These are phyloP conservation scores for Ophidiomyces ophidiicola DNA, from an alignment of 2,329 filamentous ascomycete genomes.

Conservation along the genomic window DNA sequence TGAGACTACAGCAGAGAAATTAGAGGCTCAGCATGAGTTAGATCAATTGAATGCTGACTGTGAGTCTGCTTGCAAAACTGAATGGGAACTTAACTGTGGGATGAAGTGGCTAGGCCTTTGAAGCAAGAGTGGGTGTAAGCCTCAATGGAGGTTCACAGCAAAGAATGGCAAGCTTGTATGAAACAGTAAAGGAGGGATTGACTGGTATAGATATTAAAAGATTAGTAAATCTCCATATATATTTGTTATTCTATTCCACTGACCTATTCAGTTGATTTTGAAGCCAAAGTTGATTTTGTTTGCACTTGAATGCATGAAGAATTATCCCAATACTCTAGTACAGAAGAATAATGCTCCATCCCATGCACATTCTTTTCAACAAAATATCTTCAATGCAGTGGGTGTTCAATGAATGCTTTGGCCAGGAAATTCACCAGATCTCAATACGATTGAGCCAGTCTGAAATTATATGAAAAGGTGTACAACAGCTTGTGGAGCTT, in stretches of 20 bases:
- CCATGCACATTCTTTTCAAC: constrained; percentile 10
- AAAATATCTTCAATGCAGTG: constrained; percentile 7
- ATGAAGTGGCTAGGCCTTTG: constrained; percentile 15
- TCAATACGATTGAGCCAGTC: constrained; percentile 10
- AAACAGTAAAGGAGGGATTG: constrained; percentile 9
- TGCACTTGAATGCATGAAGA: constrained; percentile 12
- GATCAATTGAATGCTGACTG: constrained; percentile 15
- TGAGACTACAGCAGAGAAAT: constrained; percentile 17
- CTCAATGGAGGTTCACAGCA: constrained; percentile 14
- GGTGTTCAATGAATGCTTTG: constrained; percentile 10
- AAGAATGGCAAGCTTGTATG: constrained; percentile 14
- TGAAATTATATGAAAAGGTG: constrained; percentile 13
- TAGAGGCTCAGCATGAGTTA: constrained; percentile 14
- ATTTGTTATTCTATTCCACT: constrained; percentile 1
- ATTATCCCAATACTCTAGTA: constrained; percentile 16
- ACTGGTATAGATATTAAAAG: no score
- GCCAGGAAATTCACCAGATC: constrained; percentile 12
- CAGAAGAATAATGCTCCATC: constrained; percentile 18
- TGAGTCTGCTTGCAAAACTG: constrained; percentile 10
- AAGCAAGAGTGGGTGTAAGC: no score
- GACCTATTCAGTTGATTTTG: constrained; percentile 12
- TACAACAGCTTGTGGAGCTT: constrained; percentile 10
- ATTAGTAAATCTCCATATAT: constrained; percentile 16
- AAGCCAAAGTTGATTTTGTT: constrained; percentile 17
- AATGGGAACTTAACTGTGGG: constrained; percentile 16